Evolutionary conservation across 2,329 filamentous ascomycete species (phyloP), one percentile per base, ranked within the genome.

Genomic region (Trichocomaceae sp.): DNA sequence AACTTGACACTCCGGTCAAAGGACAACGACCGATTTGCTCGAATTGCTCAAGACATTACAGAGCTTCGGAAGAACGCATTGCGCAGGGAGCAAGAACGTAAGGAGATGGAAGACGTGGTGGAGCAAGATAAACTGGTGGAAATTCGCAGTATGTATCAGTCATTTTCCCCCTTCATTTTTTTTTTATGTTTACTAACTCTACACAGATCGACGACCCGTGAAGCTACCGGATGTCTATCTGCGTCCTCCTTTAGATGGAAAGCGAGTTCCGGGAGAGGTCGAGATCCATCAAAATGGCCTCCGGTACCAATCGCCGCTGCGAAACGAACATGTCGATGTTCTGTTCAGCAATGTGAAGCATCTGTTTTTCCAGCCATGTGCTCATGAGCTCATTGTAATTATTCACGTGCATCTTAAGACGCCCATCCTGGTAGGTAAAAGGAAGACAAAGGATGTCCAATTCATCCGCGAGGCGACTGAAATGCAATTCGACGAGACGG

Each of bases 281-380:
- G 92, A 97, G 73, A 96, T 99, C 50, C 93, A 99, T 73, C 91
- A 97, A 67, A 99, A 99, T 65, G 93, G 93, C 91, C 87, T 99
- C 56, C 88, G 93, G 58, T 99, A 99, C 71, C 80, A 92, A 75
- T 88, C 89, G 51, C 83, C 88, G 52, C 77, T 95, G 60, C 85
- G 87, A 70, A 84, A 84, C 20, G 86, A 90, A 62, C 87, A 93
- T 64, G 89, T 99, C 48, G 93, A 99, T 65, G 85, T 99, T 52
- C 81, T 99, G 1, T 99, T 99, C 78, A 95, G 89, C 76, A 99
- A 99, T 75, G 89, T 99, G 70, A 95, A 95, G 72, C 93, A 99
- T 69, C 80, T 99, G 2, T 99, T 99, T 79, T 99, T 99, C 79
- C 93, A 99, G 72, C 93, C 95, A 26, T 97, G 90, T 66, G 87